Base-by-base conservation (phyloP, 306 rosid genomes). In the Sechiopsis laciniata region DNA sequence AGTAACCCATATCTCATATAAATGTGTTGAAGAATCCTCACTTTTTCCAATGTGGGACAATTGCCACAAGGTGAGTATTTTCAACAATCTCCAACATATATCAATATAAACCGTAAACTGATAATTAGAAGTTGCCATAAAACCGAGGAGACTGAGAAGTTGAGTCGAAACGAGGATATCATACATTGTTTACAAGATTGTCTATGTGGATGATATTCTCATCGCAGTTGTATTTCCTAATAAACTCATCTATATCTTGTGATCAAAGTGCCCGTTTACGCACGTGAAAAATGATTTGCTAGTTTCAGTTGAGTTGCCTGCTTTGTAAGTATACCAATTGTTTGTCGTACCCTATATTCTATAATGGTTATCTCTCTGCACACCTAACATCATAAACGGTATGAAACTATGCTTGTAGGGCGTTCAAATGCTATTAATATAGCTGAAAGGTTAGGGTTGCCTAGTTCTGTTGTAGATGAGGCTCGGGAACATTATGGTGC, bases 381-480 rank as follows among this genome's bases (percentile, higher is more conserved):
- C 50, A 67, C 35, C 72, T 68, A 32, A 37, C 15, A 22, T 57
- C 19, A 21, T 58, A 58, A 58, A 37, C 13, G 40, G 73, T 48
- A 42, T 16, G 12, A 12, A 71, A 80, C 63, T 79, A 40, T 55
- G 24, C 67, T 60, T 80, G 78, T 76, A 90, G 97, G 97, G 69
- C 96, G 97, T 74, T 94, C 98, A 53, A 90, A 94, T 84, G 98
- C 97, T 72, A 87, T 94, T 67, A 90, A 87, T 71, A 86, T 87
- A 77, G 95, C 97, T 8, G 96, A 90, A 88, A 91, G 92, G 86
- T 85, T 94, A 81, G 92, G 96, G 74, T 81, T 91, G 62, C 90
- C 96, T 45, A 78, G 88, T 56, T 24, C 26, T 61, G 85, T 94
- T 83, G 80, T 91, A 54, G 89, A 85, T 70, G 55, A 77, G 78